Evolutionary conservation across 768 basidiomycete species (phyloP), one percentile per base, ranked within the genome.

Genomic region (Sistotremastrum suecicum): DNA sequence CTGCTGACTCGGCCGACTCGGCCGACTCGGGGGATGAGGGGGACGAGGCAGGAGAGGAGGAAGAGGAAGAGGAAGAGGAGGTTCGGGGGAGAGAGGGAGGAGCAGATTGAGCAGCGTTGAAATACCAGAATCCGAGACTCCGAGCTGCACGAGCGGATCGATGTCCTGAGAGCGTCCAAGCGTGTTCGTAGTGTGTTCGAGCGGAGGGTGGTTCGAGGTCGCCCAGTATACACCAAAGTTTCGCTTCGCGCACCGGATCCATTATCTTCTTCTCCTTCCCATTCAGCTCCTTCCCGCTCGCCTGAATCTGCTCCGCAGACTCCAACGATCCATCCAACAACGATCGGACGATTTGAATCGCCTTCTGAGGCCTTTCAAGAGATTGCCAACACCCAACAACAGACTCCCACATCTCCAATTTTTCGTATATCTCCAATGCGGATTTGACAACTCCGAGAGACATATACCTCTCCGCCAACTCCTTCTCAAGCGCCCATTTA

Each of bases 361-460:
- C 95, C 57, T 76, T 79, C 45, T 88, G 86, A 7, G 73, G 74
- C 52, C 75, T 67, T 52, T 94, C 91, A 64, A 92, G 71, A 11
- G 78, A 67, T 49, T 80, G 78, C 69, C 83, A 87, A 62, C 94
- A 98, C 50, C 74, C 70, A 38, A 90, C 89, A 5, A 87, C 91
- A 51, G 97, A 88, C 64, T 95, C 95, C 92, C 92, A 99, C 90
- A 97, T 90, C 65, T 98, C 91, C 49, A 97, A 68, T 34, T 87
- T 74, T 63, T 89, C 83, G 57, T 90, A 98, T 46, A 97, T 92
- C 60, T 85, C 92, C 42, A 98, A 67, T 0, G 95, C 92, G 4
- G 86, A 90, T 53, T 80, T 80, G 48, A 85, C 70, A 46, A 94
- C 89, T 10, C 95, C 95, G 42, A 98, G 68, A 39, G 76, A 72